Evolutionary conservation across 192 early-diverging fungal genomes (phyloP).

Genomic region (Coemansia asiatica): DNA sequence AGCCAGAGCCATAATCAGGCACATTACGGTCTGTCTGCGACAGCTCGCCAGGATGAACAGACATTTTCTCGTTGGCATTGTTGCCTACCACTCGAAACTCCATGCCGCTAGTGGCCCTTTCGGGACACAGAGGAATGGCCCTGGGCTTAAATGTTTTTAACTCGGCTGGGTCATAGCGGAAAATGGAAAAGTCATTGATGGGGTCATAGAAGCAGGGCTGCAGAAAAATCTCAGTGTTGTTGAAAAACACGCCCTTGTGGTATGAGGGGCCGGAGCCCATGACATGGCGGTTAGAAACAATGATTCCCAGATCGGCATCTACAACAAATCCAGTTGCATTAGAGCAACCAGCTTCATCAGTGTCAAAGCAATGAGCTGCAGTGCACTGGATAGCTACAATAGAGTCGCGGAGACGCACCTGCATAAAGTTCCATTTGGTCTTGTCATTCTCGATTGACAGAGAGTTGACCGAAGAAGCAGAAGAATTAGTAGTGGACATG

Average conservation of each 20-base stretch:
- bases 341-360: background rate
- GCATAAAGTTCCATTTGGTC: conserved; percentile 27
- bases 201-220: conserved; percentile 73
- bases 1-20: conserved; percentile 58
- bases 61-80: conserved; percentile 74
- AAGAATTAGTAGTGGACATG: background rate
- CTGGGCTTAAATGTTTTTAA: conserved; percentile 44
- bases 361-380: conserved; percentile 8
- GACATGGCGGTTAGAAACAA: conserved; percentile 75
- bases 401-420: conserved; percentile 18
- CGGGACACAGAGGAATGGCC: conserved; percentile 60
- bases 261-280: conserved; percentile 66
- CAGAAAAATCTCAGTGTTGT: conserved; percentile 67
- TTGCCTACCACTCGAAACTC: conserved; percentile 75
- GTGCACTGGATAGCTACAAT: conserved; percentile 13
- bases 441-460: background rate
- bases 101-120: conserved; percentile 67
- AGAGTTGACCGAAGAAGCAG: background rate
- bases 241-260: conserved; percentile 65
- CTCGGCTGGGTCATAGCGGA: conserved; percentile 69
- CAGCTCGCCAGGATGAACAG: conserved; percentile 70
- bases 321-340: conserved; percentile 73
- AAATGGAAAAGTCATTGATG: conserved; percentile 80
- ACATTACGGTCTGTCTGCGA: conserved; percentile 71
- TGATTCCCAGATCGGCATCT: conserved; percentile 65